phyloP scores from a whole-genome alignment of 2,329 filamentous ascomycete species.

The Scedosporium boydii region DNA sequence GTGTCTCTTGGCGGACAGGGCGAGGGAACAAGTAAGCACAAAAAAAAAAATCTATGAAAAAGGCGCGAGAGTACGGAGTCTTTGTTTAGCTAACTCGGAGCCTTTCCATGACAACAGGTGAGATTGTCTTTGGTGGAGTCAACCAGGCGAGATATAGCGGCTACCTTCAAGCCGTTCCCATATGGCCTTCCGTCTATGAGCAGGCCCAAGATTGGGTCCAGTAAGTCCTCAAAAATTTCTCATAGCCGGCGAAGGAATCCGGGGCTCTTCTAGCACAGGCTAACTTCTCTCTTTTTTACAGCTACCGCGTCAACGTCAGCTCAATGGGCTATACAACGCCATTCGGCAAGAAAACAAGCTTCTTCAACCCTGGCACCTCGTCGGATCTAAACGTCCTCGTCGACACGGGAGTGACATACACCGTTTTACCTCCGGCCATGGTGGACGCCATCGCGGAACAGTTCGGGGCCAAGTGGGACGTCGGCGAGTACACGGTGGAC shows the following conservation, averaged over 20 bases:
- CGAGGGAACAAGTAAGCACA: slow-evolving; percentile 19
- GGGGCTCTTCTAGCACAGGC: neutral
- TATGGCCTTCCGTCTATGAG: slow-evolving; percentile 24
- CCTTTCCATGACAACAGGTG: slow-evolving; percentile 13
- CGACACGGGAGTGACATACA: slow-evolving; percentile 43
- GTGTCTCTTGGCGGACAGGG: slow-evolving; percentile 23
- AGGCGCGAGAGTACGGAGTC: too few species aligned
- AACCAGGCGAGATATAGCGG: slow-evolving; percentile 25
- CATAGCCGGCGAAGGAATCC: neutral
- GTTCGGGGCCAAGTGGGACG: slow-evolving; percentile 28
- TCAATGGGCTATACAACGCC: slow-evolving; percentile 23
- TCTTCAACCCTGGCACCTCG: slow-evolving; percentile 32
- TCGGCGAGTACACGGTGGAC: slow-evolving; percentile 30
- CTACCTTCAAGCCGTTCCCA: slow-evolving; percentile 20
- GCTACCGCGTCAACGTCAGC: slow-evolving; percentile 28
- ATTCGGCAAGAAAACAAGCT: slow-evolving; percentile 23
- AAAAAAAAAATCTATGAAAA: neutral
- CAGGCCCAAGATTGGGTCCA: slow-evolving; percentile 22
- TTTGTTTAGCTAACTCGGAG: too few species aligned
- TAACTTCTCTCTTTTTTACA: slow-evolving; percentile 6
- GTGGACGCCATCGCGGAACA: slow-evolving; percentile 31
- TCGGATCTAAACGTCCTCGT: slow-evolving; percentile 36
- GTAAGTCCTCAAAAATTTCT: slow-evolving; percentile 15
- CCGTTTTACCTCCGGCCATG: slow-evolving; percentile 31
- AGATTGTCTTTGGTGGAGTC: slow-evolving; percentile 36